Evolutionary conservation across 768 basidiomycete species (phyloP).

Genomic region (Suillus variegatus): DNA sequence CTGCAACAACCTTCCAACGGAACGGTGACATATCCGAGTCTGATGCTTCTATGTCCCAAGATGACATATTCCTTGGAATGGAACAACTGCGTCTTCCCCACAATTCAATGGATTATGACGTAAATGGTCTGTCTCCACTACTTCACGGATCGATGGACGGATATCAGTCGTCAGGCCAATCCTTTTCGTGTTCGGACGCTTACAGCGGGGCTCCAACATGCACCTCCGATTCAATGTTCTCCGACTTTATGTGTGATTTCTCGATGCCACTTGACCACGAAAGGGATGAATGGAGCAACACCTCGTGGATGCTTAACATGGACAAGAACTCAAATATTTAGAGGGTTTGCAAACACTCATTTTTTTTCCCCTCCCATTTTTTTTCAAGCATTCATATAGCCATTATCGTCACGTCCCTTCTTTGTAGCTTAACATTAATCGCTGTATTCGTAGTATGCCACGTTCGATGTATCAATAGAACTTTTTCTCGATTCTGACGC

Average conservation of each 20-base stretch:
- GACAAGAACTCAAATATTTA: not conserved
- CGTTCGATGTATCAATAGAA: constrained; percentile 3
- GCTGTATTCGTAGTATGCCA: not conserved
- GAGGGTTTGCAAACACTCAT: not conserved
- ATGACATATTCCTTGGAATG: constrained; percentile 1
- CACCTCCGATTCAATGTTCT: not conserved
- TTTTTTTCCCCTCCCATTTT: too few relatives aligned
- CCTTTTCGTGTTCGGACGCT: not conserved
- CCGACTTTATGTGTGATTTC: not conserved
- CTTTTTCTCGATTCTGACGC: not conserved
- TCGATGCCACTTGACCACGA: not conserved
- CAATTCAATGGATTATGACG: constrained; percentile 1
- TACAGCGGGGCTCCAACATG: not conserved
- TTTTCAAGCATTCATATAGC: not conserved
- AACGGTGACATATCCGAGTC: not conserved
- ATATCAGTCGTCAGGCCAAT: not conserved
- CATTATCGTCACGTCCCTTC: not conserved
- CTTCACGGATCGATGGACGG: not conserved
- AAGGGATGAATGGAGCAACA: not conserved
- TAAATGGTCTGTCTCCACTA: not conserved
- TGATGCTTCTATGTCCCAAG: not conserved
- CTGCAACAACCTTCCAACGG: constrained; percentile 20
- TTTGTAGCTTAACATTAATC: not conserved
- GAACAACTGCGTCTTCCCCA: constrained; percentile 7
- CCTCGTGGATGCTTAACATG: constrained; percentile 1